Evolutionary conservation across 805 yeast species (phyloP).

Genomic region (Wickerhamiella nectarea): DNA sequence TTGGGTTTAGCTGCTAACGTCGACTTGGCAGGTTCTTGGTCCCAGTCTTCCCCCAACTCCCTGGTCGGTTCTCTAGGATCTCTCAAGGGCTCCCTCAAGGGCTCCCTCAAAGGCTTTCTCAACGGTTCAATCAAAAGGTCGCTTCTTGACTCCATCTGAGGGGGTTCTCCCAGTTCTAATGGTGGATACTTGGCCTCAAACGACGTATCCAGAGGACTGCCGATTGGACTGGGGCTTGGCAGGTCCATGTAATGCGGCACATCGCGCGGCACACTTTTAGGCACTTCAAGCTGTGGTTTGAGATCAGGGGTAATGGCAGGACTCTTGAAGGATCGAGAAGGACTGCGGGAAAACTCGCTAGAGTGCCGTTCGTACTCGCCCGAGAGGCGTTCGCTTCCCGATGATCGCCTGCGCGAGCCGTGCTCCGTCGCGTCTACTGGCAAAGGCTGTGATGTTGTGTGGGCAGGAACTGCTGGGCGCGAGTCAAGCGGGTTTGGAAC

Average conservation of each 20-base stretch:
- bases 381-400: background rate
- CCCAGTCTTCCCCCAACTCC: too few relatives aligned
- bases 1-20: background rate
- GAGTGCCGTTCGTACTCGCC: constrained; percentile 6
- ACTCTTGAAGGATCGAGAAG: background rate
- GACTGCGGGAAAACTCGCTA: background rate
- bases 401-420: background rate
- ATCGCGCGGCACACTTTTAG: background rate
- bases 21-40: too few relatives aligned
- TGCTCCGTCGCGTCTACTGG: background rate
- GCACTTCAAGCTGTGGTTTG: background rate
- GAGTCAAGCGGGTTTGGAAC: constrained; percentile 35
- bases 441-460: constrained; percentile 3
- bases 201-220: constrained; percentile 3
- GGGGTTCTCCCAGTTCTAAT: background rate
- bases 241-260: background rate
- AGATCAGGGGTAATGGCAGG: background rate
- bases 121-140: too few relatives aligned
- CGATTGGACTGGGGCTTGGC: background rate
- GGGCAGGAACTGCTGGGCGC: background rate
- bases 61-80: too few relatives aligned
- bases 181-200: constrained; percentile 16
- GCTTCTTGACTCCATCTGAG: too few relatives aligned
- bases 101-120: too few relatives aligned
- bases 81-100: too few relatives aligned